Evolutionary conservation across 352 stramenopile species (phyloP), one percentile per base, ranked within the genome.

Genomic region (Phytopythium kandeliae): DNA sequence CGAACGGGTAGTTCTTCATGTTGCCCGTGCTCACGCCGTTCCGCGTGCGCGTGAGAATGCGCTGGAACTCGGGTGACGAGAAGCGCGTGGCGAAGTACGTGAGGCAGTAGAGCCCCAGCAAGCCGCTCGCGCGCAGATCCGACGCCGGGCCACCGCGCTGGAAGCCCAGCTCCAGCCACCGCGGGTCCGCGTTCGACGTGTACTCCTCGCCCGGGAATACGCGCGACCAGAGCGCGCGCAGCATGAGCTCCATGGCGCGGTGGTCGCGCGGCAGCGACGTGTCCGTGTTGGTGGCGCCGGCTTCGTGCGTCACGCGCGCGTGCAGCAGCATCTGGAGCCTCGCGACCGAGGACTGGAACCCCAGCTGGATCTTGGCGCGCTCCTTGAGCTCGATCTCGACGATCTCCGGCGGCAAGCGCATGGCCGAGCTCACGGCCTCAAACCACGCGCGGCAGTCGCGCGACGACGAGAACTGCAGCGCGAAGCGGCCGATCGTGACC

Each of bases 1-100:
- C 81, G n/a, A 94, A 62, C 21, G 84, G 84, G 43, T 94, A 94
- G 65, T 90, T 92, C 54, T 91, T 91, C 76, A 94, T 86, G 67
- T 94, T 89, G 35, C 81, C 84, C 65, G 85, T 71, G 57, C 84
- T 92, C 51, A 92, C 81, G 53, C 81, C 82, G 65, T 89, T 79
- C 12, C 81, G 73, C 7, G 79, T 92, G 35, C 84, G 75, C 21
- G 77, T 69, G 24, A 91, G 65, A 42, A 91, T 92, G 17, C 77
- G 70, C 54, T 78, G 60, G 40, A 88, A 88, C 33, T 89, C 68
- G 33, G 60, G 62, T 13, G 72, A 78, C 26, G 81, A 74, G 36
- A 82, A 74, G 19, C 63, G 31, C 21, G 63, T 82, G 33, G 86
- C 75, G 57, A 92, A 94, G 52, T 90, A 94, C 21, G 86, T 91